Evolutionary conservation across 129 eudicot genomes (phyloP), one percentile per base, ranked within the genome.

Genomic region (Ambrosia trifida): DNA sequence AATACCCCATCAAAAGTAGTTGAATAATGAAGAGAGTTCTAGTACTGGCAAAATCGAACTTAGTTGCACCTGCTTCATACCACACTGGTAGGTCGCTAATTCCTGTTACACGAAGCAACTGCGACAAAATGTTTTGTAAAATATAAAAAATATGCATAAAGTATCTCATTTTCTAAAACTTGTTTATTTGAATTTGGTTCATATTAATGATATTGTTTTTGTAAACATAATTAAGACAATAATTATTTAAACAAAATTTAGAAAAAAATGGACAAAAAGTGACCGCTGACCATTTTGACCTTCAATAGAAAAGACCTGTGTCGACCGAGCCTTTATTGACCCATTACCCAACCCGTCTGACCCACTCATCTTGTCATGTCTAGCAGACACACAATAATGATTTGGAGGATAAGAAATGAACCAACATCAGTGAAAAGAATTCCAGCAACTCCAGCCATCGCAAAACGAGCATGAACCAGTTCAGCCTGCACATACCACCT

Each of bases 391-490:
- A 33, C 24, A 69, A 7, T 18, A 36, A 33, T 13, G 16, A 40
- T 11, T 9, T 52, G 20, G 56, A 33, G 2, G n/a, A 32, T 9
- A n/a, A 33, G 31, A 66, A 64, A 66, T 6, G 47, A 65, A 83
- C 88, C 82, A 68, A 93, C 98, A 65, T 93, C 98, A 53, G 98
- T 89, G 40, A 85, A 71, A 61, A 93, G 98, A 79, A 89, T 93
- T 59, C 98, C 98, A 75, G 98, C 96, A 38, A 93, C 96, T 40
- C 96, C 98, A 54, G 96, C 96, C 98, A 93, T 93, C 46, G 98
- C 96, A n/a, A 93, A 93, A 13, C 96, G 96, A 30, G 83, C 81
- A 84, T 93, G 98, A 79, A 93, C 95, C 66, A 93, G 73, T 70
- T 93, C 98, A 0, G 98, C 98, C 76, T 93, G 98, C 49, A 93